Percentiles rank a stretch among this genome's conserved stretches.
These are phyloP conservation scores for Lunasporangiospora selenospora DNA, from an alignment of 192 early-diverging fungal species.

Conservation along the genomic window DNA sequence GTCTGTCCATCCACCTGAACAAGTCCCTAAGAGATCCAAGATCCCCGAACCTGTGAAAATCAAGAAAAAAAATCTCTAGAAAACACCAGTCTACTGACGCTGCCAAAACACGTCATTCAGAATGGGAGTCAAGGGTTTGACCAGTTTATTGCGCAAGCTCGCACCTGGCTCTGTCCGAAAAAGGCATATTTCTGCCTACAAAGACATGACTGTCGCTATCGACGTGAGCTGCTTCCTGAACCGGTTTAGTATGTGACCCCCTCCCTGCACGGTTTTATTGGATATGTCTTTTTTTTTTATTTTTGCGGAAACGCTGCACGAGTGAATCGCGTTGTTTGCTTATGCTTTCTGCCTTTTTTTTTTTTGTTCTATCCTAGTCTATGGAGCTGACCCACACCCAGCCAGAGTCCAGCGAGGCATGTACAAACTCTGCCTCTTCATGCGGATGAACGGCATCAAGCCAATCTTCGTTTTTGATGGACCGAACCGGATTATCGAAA, in stretches of 20 bases:
- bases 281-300: background rate
- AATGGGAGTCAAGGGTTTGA: slow-evolving; percentile 69
- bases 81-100: no score
- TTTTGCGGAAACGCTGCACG: background rate
- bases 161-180: slow-evolving; percentile 53
- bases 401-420: slow-evolving; percentile 67
- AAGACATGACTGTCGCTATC: slow-evolving; percentile 55
- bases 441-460: slow-evolving; percentile 57
- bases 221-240: slow-evolving; percentile 65
- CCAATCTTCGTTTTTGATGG: slow-evolving; percentile 81
- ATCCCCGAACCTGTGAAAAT: no score
- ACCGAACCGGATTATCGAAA: slow-evolving; percentile 51
- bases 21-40: no score
- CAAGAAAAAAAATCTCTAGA: no score
- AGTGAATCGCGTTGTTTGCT: no score
- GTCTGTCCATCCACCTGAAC: no score
- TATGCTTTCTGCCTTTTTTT: background rate
- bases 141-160: slow-evolving; percentile 55
- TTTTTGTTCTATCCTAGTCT: slow-evolving; percentile 14
- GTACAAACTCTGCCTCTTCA: slow-evolving; percentile 56
- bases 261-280: no score
- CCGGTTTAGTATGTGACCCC: slow-evolving; percentile 54
- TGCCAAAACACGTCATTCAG: slow-evolving; percentile 18
- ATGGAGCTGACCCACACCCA: slow-evolving; percentile 47
- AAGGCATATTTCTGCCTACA: slow-evolving; percentile 41